These are phyloP conservation scores for Fraxinus anomala DNA, from an alignment of 257 asterid genomes.

Conservation along the genomic window DNA sequence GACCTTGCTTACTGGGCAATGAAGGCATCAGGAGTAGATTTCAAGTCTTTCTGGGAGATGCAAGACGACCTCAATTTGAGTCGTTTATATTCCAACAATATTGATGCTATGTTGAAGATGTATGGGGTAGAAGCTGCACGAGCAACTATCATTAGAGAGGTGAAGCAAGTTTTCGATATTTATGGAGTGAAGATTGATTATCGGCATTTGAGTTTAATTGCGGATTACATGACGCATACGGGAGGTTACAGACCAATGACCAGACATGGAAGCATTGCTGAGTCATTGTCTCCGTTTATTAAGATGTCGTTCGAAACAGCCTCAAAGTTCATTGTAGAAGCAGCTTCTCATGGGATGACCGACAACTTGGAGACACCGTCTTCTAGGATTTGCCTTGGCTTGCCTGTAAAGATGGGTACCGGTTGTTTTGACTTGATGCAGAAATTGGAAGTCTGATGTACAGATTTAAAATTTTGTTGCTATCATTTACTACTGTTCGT, in stretches of 20 bases:
- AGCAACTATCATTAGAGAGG: conserved; percentile 73
- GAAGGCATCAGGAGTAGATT: conserved; percentile 83
- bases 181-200: conserved; percentile 88
- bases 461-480: neutral
- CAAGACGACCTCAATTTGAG: conserved; percentile 64
- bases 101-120: conserved; percentile 62
- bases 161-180: conserved; percentile 77
- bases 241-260: conserved; percentile 92
- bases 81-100: conserved; percentile 73
- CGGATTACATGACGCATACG: conserved; percentile 82
- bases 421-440: conserved; percentile 93
- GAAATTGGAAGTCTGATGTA: conserved; percentile 40
- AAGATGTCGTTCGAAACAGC: conserved; percentile 96
- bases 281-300: conserved; percentile 70
- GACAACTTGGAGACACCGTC: conserved; percentile 81
- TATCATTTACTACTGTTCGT: neutral
- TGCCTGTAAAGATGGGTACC: conserved; percentile 89
- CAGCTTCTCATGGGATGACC: conserved; percentile 62
- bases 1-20: conserved; percentile 73
- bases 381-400: conserved; percentile 78
- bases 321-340: conserved; percentile 82
- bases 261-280: conserved; percentile 76
- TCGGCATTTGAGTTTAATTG: conserved; percentile 83
- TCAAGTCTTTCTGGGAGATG: conserved; percentile 74
- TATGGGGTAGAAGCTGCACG: conserved; percentile 97